Evolutionary conservation across 352 stramenopile species (phyloP), one percentile per base, ranked within the genome.

Genomic region (Pythium diclinum): DNA sequence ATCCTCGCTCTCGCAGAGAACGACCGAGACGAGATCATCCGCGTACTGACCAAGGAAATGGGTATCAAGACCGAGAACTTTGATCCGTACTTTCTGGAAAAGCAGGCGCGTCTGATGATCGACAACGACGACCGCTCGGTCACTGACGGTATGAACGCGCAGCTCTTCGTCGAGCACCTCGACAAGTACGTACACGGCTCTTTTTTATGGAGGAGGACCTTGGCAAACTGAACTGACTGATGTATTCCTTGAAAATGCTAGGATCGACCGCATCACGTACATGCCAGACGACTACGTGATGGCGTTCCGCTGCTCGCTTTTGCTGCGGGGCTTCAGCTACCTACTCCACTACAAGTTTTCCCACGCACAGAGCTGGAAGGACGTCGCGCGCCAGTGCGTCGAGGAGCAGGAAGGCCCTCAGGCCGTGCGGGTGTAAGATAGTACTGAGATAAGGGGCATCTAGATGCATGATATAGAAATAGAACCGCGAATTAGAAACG

Each of bases 241-340:
- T 7, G 34, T 1, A 19, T 54, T 54, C 53, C 49, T 34, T 28
- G 23, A 33, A 33, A 11, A 62, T 33, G 14, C 7, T 42, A 91
- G 82, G 52, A 91, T 93, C 44, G 84, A 93, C 56, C 81, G 78
- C 11, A 89, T 95, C 61, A 82, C 85, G 64, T 77, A 90, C 64
- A 88, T 92, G 61, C 81, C 83, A 17, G 84, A 94, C 57, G 87
- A 95, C 58, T 95, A 92, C 61, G 83, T 95, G 36, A 95, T 95
- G 87, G 85, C 87, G 16, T 94, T 91, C 61, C 84, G 88, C 59
- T 85, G 81, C 49, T 96, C 88, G 38, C 75, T 96, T 40, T 70
- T 96, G 52, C 68, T 96, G 30, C 85, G 88, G 23, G 88, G 88
- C 44, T 91, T 96, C 64, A 94, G 85, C 70, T 90, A 92, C 59